phyloP scores from a whole-genome alignment of 1,284 basidiomycete species.

The Rhodotorula glutinis region DNA sequence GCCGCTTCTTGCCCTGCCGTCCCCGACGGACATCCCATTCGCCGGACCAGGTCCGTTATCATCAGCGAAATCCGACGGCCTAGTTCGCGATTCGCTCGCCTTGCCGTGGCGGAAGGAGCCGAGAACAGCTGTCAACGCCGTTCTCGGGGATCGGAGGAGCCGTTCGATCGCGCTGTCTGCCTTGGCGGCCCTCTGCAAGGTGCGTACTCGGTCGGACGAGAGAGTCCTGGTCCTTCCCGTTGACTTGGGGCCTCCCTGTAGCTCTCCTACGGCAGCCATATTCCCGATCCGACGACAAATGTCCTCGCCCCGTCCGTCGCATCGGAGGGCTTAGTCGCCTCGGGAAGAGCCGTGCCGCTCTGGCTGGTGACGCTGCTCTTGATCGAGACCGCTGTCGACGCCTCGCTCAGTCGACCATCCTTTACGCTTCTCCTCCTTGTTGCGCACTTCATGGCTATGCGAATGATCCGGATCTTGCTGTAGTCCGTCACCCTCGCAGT shows the following conservation, averaged over 20 bases:
- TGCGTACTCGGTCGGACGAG: not conserved
- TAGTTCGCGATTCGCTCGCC: not conserved
- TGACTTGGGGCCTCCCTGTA: no score
- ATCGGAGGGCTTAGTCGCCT: no score
- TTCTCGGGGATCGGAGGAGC: no score
- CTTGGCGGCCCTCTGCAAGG: not conserved
- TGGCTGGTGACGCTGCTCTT: slow-evolving; percentile 5
- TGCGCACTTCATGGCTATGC: not conserved
- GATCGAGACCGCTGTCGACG: slow-evolving; percentile 19
- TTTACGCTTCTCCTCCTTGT: not conserved
- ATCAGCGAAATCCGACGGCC: not conserved
- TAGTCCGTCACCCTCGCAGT: not conserved
- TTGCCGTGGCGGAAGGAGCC: not conserved
- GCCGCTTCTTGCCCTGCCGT: not conserved
- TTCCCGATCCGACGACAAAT: no score
- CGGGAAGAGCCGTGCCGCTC: not conserved
- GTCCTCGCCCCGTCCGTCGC: no score
- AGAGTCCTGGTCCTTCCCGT: no score
- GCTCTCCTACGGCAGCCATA: no score
- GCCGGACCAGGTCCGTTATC: not conserved
- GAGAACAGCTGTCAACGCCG: not conserved
- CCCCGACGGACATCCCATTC: not conserved
- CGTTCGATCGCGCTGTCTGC: not conserved
- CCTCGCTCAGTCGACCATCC: not conserved
- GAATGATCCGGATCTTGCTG: not conserved